Evolutionary conservation across 2,329 filamentous ascomycete species (phyloP).

Genomic region (Fragosphaeria purpurea): DNA sequence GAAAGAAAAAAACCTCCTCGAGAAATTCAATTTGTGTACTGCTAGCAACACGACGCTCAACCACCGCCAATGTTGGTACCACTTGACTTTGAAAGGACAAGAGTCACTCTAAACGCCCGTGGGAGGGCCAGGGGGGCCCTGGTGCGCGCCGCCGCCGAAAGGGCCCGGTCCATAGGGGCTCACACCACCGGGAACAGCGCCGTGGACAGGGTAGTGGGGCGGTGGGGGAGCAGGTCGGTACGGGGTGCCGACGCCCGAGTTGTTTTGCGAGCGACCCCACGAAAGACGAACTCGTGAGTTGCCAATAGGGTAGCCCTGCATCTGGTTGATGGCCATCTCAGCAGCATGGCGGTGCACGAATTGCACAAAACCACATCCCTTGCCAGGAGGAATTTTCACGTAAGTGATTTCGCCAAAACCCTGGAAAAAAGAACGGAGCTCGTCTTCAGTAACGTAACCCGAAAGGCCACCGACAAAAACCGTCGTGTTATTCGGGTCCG

Average conservation of each 20-base stretch:
- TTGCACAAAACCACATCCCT: slow-evolving; percentile 97
- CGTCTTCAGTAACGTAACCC: slow-evolving; percentile 96
- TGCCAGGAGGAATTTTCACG: slow-evolving; percentile 98
- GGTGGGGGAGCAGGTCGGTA: slow-evolving; percentile 81
- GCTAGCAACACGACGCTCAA: too few species aligned
- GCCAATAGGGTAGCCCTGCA: slow-evolving; percentile 98
- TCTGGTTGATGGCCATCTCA: slow-evolving; percentile 99
- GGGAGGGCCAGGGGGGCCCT: slow-evolving; percentile 25
- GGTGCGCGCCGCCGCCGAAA: slow-evolving; percentile 36
- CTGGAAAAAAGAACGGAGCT: slow-evolving; percentile 99
- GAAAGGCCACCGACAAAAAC: slow-evolving; percentile 96
- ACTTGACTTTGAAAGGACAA: too few species aligned
- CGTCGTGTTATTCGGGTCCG: slow-evolving; percentile 98
- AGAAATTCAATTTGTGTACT: neutral
- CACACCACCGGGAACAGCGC: slow-evolving; percentile 22
- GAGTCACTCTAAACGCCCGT: slow-evolving; percentile 12
- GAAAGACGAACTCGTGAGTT: slow-evolving; percentile 96
- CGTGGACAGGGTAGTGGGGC: slow-evolving; percentile 37
- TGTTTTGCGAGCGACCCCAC: slow-evolving; percentile 98
- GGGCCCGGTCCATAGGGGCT: slow-evolving; percentile 36
- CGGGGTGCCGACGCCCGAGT: slow-evolving; percentile 93
- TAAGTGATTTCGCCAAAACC: slow-evolving; percentile 99
- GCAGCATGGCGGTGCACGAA: slow-evolving; percentile 98
- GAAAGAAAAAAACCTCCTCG: slow-evolving; percentile 10
- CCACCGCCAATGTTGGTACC: too few species aligned